A percentile compares a stretch with the other conserved stretches of the same genome.
Conservation (phyloP, 2,329 filamentous ascomycete species). For the Ophiostoma perfectum region DNA sequence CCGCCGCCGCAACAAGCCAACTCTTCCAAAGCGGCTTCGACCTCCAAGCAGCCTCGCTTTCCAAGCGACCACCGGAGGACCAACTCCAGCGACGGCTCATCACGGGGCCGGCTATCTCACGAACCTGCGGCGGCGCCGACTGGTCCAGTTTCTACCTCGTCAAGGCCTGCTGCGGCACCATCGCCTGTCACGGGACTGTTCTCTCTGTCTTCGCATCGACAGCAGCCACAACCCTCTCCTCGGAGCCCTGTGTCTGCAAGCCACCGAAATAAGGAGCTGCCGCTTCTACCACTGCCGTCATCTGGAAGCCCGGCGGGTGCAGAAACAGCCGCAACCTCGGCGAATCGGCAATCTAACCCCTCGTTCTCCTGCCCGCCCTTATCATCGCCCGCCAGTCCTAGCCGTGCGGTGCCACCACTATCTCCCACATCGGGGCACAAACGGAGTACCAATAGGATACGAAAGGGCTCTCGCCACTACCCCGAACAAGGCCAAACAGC, state of each 20-base stretch:
- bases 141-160: background rate
- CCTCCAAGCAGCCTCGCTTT: background rate
- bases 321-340: background rate
- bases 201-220: background rate
- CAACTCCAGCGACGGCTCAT: conserved; percentile 22
- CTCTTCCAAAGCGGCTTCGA: conserved; percentile 16
- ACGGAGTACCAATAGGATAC: conserved; percentile 1
- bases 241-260: background rate
- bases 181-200: background rate
- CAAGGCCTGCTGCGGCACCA: background rate
- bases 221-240: background rate
- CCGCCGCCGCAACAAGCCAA: conserved; percentile 19
- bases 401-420: background rate
- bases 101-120: conserved; percentile 1
- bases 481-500: background rate
- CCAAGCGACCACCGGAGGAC: conserved; percentile 19
- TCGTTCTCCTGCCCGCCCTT: background rate
- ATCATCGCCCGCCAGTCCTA: background rate
- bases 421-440: background rate
- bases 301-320: background rate
- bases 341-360: background rate
- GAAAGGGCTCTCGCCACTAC: background rate
- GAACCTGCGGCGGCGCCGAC: background rate
- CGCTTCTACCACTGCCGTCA: background rate
- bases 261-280: background rate